phyloP scores from a whole-genome alignment of 2,329 filamentous ascomycete genomes.

The Sporothrix globosa region DNA sequence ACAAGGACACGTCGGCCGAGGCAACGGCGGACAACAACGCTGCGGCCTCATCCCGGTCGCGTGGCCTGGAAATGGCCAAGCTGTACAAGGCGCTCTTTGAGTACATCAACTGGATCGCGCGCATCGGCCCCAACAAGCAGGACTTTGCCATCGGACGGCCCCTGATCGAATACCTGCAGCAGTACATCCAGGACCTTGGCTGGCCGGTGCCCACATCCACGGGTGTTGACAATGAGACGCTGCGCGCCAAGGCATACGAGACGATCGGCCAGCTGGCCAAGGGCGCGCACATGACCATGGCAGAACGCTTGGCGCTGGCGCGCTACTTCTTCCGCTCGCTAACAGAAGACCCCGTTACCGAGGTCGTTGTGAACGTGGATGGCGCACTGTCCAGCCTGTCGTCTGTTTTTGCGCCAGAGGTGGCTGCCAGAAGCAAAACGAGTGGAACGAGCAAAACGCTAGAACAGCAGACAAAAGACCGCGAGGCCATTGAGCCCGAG shows the following conservation, averaged over 20 bases:
- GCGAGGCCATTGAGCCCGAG: constrained; percentile 39
- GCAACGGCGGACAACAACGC: constrained; percentile 32
- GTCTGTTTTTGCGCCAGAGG: constrained; percentile 47
- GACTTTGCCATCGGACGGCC: constrained; percentile 56
- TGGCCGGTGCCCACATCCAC: constrained; percentile 70
- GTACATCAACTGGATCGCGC: constrained; percentile 84
- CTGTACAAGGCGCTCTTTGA: constrained; percentile 81
- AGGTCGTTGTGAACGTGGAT: constrained; percentile 84
- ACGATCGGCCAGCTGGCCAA: constrained; percentile 81
- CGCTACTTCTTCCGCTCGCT: constrained; percentile 83
- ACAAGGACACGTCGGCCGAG: constrained; percentile 27
- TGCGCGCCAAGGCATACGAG: constrained; percentile 85
- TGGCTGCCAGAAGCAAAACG: background rate
- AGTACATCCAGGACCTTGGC: constrained; percentile 77
- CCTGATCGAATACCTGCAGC: constrained; percentile 68
- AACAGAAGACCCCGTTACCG: constrained; percentile 73
- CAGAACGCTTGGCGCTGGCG: constrained; percentile 55
- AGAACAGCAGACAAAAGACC: background rate
- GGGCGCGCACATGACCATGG: constrained; percentile 60
- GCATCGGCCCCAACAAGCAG: constrained; percentile 61
- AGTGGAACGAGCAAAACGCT: background rate
- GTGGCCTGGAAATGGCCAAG: constrained; percentile 74
- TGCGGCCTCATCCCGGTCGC: constrained; percentile 43
- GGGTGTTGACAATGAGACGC: constrained; percentile 59
- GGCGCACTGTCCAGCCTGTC: constrained; percentile 79